These are phyloP conservation scores for Miamiensis avidus DNA, from an alignment of 169 alveolate species.

Conservation along the genomic window DNA sequence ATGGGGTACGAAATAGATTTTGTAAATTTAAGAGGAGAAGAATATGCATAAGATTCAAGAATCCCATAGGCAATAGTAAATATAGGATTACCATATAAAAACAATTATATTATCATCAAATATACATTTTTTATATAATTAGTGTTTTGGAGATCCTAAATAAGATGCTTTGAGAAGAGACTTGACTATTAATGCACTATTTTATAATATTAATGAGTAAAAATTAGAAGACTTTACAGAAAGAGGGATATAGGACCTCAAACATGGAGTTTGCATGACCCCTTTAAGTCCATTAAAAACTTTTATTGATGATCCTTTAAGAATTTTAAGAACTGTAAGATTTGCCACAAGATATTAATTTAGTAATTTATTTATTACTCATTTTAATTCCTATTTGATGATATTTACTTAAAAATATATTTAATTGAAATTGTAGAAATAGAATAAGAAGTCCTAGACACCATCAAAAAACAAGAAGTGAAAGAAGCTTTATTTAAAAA, in stretches of 20 bases:
- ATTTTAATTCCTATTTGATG: neutral
- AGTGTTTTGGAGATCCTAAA: constrained; percentile 87
- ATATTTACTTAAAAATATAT: neutral
- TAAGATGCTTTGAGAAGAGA: constrained; percentile 98
- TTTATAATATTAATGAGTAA: constrained; percentile 92
- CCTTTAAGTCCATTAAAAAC: constrained; percentile 93
- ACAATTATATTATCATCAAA: too few relatives aligned
- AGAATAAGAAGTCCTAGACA: neutral
- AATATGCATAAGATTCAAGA: constrained; percentile 91
- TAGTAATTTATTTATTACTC: constrained; percentile 1
- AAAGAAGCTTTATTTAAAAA: constrained; percentile 52
- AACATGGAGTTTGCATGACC: constrained; percentile 90
- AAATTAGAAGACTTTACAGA: constrained; percentile 95
- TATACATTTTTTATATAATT: neutral
- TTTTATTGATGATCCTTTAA: constrained; percentile 97
- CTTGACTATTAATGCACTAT: constrained; percentile 95
- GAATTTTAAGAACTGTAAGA: constrained; percentile 96
- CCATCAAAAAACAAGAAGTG: neutral
- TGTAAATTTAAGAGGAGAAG: constrained; percentile 96
- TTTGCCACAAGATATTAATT: constrained; percentile 92
- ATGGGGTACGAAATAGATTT: constrained; percentile 92
- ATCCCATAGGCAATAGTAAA: constrained; percentile 87
- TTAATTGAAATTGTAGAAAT: neutral
- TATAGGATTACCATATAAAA: neutral
- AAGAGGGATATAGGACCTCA: constrained; percentile 91